Conservation (phyloP, 371 early-diverging fungal species). For the Mucor ambiguus region DNA sequence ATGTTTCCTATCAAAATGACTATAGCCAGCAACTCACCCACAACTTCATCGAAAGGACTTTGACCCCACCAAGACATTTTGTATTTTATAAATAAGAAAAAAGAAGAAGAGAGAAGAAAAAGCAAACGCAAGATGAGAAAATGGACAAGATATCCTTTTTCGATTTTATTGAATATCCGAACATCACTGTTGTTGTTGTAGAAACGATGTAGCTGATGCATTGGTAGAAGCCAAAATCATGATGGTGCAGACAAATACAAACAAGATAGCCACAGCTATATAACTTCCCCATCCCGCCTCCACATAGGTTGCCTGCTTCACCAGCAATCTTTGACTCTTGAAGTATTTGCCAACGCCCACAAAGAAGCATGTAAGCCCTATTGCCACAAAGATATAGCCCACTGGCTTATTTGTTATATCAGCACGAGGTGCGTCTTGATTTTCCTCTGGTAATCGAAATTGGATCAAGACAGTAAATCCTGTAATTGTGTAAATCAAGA, state of each 20-base stretch:
- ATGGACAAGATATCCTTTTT: not conserved
- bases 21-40: slow-evolving; percentile 27
- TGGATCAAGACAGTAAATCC: slow-evolving; percentile 45
- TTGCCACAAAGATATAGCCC: slow-evolving; percentile 39
- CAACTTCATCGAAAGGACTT: slow-evolving; percentile 45
- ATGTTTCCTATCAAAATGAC: not conserved
- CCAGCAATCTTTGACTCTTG: slow-evolving; percentile 33
- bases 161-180: slow-evolving; percentile 2
- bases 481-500: slow-evolving; percentile 3
- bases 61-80: slow-evolving; percentile 52
- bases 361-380: slow-evolving; percentile 35
- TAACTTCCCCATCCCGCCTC: slow-evolving; percentile 47
- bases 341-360: slow-evolving; percentile 45
- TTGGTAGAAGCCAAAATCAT: slow-evolving; percentile 36
- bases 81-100: slow-evolving; percentile 8
- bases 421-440: slow-evolving; percentile 1
- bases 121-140: not conserved
- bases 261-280: slow-evolving; percentile 28
- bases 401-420: slow-evolving; percentile 25
- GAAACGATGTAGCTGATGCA: not conserved
- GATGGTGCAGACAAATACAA: slow-evolving; percentile 36
- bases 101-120: slow-evolving; percentile 17
- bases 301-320: slow-evolving; percentile 31
- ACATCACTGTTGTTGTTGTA: not conserved
- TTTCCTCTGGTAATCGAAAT: slow-evolving; percentile 38